Base-by-base conservation (phyloP, 2,329 filamentous ascomycete species). In the Ophiocordyceps camponoti-leonardi region DNA sequence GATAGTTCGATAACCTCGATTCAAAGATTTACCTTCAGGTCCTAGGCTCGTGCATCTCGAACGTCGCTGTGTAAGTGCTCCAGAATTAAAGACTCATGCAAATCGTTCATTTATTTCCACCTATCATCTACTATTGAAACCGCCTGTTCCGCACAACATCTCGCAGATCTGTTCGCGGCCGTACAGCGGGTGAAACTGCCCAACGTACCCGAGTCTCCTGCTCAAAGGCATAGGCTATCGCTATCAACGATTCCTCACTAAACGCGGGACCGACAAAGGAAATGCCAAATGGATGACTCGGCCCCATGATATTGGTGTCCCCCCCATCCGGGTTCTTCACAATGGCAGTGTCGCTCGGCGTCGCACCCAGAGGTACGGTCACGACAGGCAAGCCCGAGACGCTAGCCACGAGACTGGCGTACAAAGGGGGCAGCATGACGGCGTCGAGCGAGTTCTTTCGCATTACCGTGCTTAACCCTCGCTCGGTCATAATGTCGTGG, bases 171-270 rank as follows among this genome's bases (percentile, higher is more conserved):
- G 56, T 59, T n/a, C 45, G 53, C 4, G 61, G 61, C 28, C 51
- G 44, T 1, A 62, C 48, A 33, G 55, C 54, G 2, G 61, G 60
- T 26, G 49, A 45, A 6, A 59, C 47, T 41, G 51, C 51, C 8
- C 53, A 44, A 14, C 61, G 52, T 2, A 54, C 53, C 30, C 50
- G 44, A 1, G 61, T 80, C 52, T 67, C 62, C 61, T 81, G 77
- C 63, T 85, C 80, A 58, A 75, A 83, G 2, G 77, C 79, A 64
- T 80, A 84, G 8, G 78, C 80, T 55, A 77, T 69, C 1, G 73
- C 74, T 47, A 83, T 73, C 49, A 84, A 54, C 16, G 60, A 67
- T 48, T 71, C 72, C 57, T 84, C 79, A 33, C 66, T 71, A 62
- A 74, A 83, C 42, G 66, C 66, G 2, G 56, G 56, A 0, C 78